Evolutionary conservation across 2,329 filamentous ascomycete species (phyloP).

Genomic region (Didymella pomorum): DNA sequence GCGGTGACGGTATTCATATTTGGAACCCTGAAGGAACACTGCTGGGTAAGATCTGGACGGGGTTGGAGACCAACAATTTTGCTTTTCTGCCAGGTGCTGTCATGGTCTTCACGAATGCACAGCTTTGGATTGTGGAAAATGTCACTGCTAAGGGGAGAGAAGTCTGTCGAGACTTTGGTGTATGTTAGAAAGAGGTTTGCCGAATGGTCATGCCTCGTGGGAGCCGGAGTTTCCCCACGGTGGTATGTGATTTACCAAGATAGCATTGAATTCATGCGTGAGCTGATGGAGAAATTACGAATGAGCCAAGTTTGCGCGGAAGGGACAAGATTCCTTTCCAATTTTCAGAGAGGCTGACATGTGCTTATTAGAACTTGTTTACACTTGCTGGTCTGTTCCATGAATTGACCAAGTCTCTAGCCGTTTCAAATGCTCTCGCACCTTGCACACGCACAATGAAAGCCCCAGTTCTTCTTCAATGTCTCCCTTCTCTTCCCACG

Average conservation of each 20-base stretch:
- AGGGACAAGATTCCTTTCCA: no score
- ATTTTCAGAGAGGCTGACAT: background rate
- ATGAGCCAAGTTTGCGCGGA: background rate
- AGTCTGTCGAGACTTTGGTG: constrained; percentile 46
- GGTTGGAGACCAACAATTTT: constrained; percentile 50
- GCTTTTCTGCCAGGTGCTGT: constrained; percentile 47
- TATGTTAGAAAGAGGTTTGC: background rate
- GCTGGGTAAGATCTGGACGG: constrained; percentile 66
- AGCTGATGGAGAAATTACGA: background rate
- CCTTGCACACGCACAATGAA: constrained; percentile 54
- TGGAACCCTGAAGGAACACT: constrained; percentile 60
- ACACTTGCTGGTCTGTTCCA: background rate
- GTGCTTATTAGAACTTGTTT: background rate
- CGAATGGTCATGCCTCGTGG: background rate
- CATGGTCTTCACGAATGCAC: constrained; percentile 47
- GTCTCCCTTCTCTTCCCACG: constrained; percentile 48
- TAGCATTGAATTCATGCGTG: background rate
- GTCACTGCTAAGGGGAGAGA: constrained; percentile 48
- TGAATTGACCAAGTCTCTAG: background rate
- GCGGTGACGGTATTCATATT: constrained; percentile 63
- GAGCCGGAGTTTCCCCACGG: background rate
- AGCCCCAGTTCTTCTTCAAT: constrained; percentile 56
- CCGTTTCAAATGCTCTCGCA: constrained; percentile 37
- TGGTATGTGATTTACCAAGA: no score
- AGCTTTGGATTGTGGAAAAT: constrained; percentile 49